Evolutionary conservation across 208 protist genomes (phyloP), one percentile per base, ranked within the genome.

Genomic region (Leishmania gerbilli): DNA sequence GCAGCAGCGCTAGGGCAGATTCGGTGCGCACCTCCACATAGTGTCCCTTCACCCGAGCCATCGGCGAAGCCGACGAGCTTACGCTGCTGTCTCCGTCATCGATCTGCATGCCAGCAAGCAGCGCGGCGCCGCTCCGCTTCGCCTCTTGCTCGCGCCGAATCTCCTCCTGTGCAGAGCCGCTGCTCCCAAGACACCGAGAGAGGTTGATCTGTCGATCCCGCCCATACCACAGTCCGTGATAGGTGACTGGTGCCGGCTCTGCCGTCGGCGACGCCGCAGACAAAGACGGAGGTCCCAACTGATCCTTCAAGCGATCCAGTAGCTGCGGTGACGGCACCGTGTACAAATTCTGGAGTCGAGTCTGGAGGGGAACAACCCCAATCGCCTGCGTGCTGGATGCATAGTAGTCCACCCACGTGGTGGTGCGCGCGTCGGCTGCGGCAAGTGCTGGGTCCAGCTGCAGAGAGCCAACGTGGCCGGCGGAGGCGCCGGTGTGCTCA

Each of bases 321-420:
- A 85, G 17, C 9, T 78, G 51, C 6, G 81, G 77, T 21, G 76
- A 85, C 1, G 81, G 81, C 21, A 74, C 76, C 21, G 79, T 79
- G 58, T 79, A 58, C n/a, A 85, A 58, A 49, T 85, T 85, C 76
- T 75, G 77, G 19, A 68, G 24, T 11, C 76, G 81, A 31, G 40
- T 56, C 27, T 80, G 56, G 2, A 56, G 17, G 27, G 81, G 56
- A 21, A 85, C 77, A 21, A 1, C 13, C 17, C 77, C 76, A 24
- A 85, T 81, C 31, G 37, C 17, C 62, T 85, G 81, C 40, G 77
- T 85, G 45, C 81, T 85, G 24, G 77, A 67, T 11, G 81, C 81
- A 42, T 79, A 85, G 67, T 76, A 77, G 62, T 85, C 49, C 47
- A 85, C 62, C 31, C 49, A 71, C 34, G 55, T 71, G 17, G 24